Conservation (phyloP, 1,139 yeast genomes). For the Sugiyamaella grinbergsii region DNA sequence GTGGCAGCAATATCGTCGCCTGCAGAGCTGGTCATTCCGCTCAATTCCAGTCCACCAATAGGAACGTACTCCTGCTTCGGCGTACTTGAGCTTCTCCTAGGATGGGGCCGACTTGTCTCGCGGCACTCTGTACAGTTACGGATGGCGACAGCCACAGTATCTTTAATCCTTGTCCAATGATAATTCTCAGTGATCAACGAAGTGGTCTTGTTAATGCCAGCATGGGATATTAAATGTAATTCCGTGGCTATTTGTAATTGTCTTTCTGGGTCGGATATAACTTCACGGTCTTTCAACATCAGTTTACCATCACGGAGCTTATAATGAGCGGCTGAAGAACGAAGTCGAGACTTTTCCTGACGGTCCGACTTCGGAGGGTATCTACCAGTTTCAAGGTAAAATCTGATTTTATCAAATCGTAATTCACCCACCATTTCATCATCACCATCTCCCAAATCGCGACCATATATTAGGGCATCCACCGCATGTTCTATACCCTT, state of each 20-base stretch:
- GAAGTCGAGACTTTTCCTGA: slow-evolving; percentile 77
- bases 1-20: slow-evolving; percentile 25
- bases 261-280: slow-evolving; percentile 69
- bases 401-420: slow-evolving; percentile 75
- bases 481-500: slow-evolving; percentile 82
- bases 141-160: slow-evolving; percentile 79
- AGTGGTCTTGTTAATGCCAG: slow-evolving; percentile 91
- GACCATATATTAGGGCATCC: slow-evolving; percentile 74
- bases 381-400: slow-evolving; percentile 77
- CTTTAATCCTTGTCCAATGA: slow-evolving; percentile 91
- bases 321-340: slow-evolving; percentile 83
- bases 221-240: slow-evolving; percentile 68
- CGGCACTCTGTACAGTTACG: slow-evolving; percentile 77
- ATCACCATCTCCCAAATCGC: slow-evolving; percentile 50
- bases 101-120: slow-evolving; percentile 42
- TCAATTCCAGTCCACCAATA: slow-evolving; percentile 22
- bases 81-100: slow-evolving; percentile 28
- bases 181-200: slow-evolving; percentile 73
- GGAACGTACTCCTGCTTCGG: slow-evolving; percentile 4
- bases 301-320: slow-evolving; percentile 69
- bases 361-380: slow-evolving; percentile 84
- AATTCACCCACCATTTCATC: slow-evolving; percentile 58
- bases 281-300: slow-evolving; percentile 78
- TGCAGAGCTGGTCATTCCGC: not conserved
- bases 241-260: slow-evolving; percentile 78